A percentile compares a stretch with the other conserved stretches of the same genome.
phyloP scores from a whole-genome alignment of 2,329 filamentous ascomycete genomes.

The Macroventuria anomochaeta region DNA sequence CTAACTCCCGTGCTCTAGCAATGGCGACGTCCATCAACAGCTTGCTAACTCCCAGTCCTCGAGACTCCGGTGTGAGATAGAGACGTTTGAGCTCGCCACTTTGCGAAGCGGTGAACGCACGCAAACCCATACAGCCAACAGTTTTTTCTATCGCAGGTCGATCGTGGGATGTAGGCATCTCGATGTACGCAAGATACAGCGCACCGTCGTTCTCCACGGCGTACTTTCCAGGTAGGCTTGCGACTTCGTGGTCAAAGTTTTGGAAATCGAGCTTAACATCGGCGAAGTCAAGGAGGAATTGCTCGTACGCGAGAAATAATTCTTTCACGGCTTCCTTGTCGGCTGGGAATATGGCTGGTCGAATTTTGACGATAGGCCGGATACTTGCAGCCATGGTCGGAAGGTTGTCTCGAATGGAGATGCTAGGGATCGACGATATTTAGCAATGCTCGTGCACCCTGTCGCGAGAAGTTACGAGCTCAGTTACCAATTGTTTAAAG shows the following conservation, averaged over 20 bases:
- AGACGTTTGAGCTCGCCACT: slow-evolving; percentile 65
- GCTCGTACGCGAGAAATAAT: slow-evolving; percentile 45
- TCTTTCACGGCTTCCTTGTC: slow-evolving; percentile 49
- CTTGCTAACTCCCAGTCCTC: slow-evolving; percentile 59
- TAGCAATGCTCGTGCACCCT: no score
- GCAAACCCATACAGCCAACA: slow-evolving; percentile 61
- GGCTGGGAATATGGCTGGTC: slow-evolving; percentile 47
- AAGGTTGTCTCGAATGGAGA: no score
- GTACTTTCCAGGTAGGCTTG: slow-evolving; percentile 63
- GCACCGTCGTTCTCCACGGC: slow-evolving; percentile 53
- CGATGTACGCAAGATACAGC: slow-evolving; percentile 55
- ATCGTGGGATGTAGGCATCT: not conserved
- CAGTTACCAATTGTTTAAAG: no score
- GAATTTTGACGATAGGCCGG: not conserved
- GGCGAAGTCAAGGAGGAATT: slow-evolving; percentile 37
- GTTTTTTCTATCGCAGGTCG: slow-evolving; percentile 22
- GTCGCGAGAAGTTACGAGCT: no score
- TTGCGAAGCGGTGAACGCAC: slow-evolving; percentile 43
- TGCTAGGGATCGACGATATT: no score
- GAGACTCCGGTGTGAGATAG: slow-evolving; percentile 57
- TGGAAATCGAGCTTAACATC: slow-evolving; percentile 64
- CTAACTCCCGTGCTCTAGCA: slow-evolving; percentile 53
- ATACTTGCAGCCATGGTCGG: no score
- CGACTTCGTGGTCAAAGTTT: slow-evolving; percentile 60
- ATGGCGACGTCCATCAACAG: slow-evolving; percentile 56